Evolutionary conservation across 2,329 filamentous ascomycete genomes (phyloP).

Genomic region (Penicillium oxalicum): DNA sequence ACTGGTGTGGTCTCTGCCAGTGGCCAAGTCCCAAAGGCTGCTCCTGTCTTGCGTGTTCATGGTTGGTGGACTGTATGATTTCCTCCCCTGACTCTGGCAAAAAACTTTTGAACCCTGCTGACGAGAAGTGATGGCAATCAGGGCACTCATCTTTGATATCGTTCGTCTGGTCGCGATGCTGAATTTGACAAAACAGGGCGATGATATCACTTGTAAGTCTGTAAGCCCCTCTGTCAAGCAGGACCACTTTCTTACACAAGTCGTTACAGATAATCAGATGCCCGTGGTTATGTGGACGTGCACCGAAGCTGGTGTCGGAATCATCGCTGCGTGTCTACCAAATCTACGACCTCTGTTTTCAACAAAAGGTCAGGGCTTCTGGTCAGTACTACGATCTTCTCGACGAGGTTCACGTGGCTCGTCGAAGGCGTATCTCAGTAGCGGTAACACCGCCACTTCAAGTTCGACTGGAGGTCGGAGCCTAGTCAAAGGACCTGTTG

Average conservation of each 20-base stretch:
- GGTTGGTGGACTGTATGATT: conserved; percentile 24
- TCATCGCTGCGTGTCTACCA: conserved; percentile 26
- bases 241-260: not conserved
- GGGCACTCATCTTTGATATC: conserved; percentile 24
- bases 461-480: not conserved
- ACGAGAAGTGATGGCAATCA: not conserved
- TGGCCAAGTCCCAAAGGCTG: conserved; percentile 19
- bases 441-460: conserved; percentile 3
- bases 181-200: conserved; percentile 15
- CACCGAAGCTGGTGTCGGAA: conserved; percentile 25
- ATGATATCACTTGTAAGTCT: conserved; percentile 27
- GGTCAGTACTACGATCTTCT: conserved; percentile 15
- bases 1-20: conserved; percentile 23
- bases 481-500: conserved; percentile 1
- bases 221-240: not conserved
- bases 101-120: not conserved
- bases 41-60: conserved; percentile 25
- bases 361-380: conserved; percentile 14
- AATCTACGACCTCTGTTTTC: conserved; percentile 26
- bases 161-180: conserved; percentile 26
- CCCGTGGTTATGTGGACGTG: conserved; percentile 28
- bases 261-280: conserved; percentile 24
- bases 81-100: not conserved
- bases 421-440: conserved; percentile 6
- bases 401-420: conserved; percentile 8